Conservation (phyloP, 208 protist species). For the Leishmania martiniquensis region DNA sequence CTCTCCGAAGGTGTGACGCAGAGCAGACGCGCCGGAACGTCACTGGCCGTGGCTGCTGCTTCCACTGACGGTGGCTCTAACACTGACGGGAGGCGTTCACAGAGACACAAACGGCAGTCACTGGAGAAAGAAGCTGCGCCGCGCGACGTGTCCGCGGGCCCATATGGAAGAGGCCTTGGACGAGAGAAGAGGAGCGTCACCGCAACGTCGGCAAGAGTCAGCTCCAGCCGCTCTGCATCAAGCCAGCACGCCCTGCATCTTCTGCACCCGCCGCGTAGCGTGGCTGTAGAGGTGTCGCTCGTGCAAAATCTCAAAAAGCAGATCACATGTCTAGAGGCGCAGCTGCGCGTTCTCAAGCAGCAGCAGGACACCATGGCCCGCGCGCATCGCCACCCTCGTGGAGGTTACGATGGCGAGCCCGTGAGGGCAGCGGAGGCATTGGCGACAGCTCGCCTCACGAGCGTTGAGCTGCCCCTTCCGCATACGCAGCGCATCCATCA, state of each 20-base stretch:
- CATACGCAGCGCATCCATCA: constrained; percentile 6
- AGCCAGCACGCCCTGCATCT: too few species aligned
- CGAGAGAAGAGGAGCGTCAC: neutral
- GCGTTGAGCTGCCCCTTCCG: constrained; percentile 8
- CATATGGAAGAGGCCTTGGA: neutral
- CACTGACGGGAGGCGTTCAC: neutral
- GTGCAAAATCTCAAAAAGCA: constrained; percentile 77
- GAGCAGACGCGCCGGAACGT: neutral
- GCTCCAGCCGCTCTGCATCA: neutral
- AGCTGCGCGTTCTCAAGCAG: constrained; percentile 43
- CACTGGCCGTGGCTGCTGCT: neutral
- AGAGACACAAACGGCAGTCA: neutral
- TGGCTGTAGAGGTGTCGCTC: constrained; percentile 43
- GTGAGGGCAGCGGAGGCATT: too few species aligned
- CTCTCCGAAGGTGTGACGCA: neutral
- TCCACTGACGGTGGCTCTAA: neutral
- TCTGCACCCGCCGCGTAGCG: neutral
- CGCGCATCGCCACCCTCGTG: neutral
- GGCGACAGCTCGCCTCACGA: neutral
- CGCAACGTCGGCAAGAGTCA: neutral
- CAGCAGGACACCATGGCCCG: constrained; percentile 19
- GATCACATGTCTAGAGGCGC: constrained; percentile 60
- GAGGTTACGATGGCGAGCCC: neutral
- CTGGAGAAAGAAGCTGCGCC: neutral
- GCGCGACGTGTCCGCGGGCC: neutral